A percentile compares a stretch with the other conserved stretches of the same genome.
phyloP scores from a whole-genome alignment of 2,329 filamentous ascomycete genomes.

The Graphilbum sp. region DNA sequence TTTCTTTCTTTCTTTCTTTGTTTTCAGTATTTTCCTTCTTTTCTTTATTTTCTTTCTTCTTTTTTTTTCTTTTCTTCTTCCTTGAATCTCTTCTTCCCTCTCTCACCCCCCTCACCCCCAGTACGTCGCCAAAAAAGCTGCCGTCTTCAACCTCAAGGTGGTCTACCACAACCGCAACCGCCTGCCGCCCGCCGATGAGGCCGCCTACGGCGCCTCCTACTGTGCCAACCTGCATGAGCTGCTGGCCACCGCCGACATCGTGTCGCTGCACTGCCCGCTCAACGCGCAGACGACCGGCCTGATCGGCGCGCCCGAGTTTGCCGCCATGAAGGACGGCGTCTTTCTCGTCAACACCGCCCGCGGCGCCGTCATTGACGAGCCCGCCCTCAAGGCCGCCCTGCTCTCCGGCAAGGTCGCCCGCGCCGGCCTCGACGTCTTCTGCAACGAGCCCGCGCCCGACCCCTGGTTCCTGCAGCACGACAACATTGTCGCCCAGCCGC shows the following conservation, averaged over 20 bases:
- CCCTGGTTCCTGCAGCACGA: conserved; percentile 26
- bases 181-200: conserved; percentile 18
- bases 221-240: conserved; percentile 21
- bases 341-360: conserved; percentile 5
- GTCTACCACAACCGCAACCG: conserved; percentile 25
- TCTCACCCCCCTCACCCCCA: too few species aligned
- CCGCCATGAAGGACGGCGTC: conserved; percentile 19
- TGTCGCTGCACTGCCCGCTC: conserved; percentile 24
- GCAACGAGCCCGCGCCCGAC: conserved; percentile 37
- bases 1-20: too few species aligned
- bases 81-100: neutral
- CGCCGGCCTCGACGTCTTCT: conserved; percentile 21
- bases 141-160: conserved; percentile 25
- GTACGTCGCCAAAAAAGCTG: conserved; percentile 21
- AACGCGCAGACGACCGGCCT: conserved; percentile 20
- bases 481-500: conserved; percentile 5
- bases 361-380: conserved; percentile 6
- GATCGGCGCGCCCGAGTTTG: conserved; percentile 1
- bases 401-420: conserved; percentile 20
- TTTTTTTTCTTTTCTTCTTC: neutral
- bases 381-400: conserved; percentile 1
- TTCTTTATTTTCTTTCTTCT: too few species aligned
- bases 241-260: conserved; percentile 22
- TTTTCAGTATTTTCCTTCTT: too few species aligned
- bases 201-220: conserved; percentile 19